phyloP scores from a whole-genome alignment of 2,329 filamentous ascomycete genomes.

The Botryotinia calthae region DNA sequence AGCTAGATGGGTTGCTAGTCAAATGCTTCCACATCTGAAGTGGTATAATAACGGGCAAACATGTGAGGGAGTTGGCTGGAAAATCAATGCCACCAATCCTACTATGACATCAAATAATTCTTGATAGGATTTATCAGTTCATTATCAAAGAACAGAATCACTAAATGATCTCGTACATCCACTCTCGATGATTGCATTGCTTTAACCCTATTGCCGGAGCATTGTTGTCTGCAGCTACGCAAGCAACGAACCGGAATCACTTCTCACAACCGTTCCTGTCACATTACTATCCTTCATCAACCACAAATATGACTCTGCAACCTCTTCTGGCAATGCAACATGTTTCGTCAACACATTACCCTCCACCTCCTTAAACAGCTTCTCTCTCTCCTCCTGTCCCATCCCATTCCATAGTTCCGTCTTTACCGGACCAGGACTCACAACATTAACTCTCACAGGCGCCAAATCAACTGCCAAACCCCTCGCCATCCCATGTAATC shows the following conservation, averaged over 20 bases:
- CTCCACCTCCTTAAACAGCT: conserved; percentile 27
- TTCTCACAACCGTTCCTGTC: conserved; percentile 37
- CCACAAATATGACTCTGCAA: conserved; percentile 46
- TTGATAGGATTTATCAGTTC: not conserved
- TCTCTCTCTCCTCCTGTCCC: conserved; percentile 40
- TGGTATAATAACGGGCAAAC: conserved; percentile 53
- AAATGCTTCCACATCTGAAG: conserved; percentile 48
- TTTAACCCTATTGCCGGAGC: not conserved
- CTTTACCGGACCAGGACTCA: conserved; percentile 53
- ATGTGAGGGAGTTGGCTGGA: conserved; percentile 48
- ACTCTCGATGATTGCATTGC: not conserved
- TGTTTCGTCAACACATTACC: conserved; percentile 25
- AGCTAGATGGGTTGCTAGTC: conserved; percentile 57
- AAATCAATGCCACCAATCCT: not conserved
- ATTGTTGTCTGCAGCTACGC: not conserved
- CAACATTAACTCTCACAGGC: conserved; percentile 62
- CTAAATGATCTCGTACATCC: not conserved
- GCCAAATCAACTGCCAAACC: conserved; percentile 61
- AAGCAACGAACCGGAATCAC: conserved; percentile 24
- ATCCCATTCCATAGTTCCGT: conserved; percentile 46
- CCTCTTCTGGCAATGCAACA: conserved; percentile 39
- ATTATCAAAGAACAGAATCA: too few species aligned
- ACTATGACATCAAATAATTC: not conserved
- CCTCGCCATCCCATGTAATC: conserved; percentile 51
- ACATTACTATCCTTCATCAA: conserved; percentile 45